Conservation (phyloP, 2,329 filamentous ascomycete genomes). For the Penicillium thymicola region DNA sequence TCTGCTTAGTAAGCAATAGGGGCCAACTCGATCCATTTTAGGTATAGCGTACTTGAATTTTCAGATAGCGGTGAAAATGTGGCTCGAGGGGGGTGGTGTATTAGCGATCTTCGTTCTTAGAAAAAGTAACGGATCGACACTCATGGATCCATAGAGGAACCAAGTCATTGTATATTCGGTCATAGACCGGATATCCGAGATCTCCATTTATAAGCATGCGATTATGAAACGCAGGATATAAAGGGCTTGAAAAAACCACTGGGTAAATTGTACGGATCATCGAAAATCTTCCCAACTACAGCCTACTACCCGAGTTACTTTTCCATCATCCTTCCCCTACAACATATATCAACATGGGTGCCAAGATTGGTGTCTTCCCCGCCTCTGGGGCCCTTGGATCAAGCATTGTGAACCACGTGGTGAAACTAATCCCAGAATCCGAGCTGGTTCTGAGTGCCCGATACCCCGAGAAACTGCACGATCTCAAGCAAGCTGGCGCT, state of each 20-base stretch:
- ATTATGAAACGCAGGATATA: not conserved
- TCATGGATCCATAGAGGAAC: not conserved
- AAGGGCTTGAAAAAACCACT: not conserved
- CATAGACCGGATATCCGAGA: not conserved
- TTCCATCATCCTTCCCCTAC: not conserved
- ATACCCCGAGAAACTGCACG: conserved; percentile 21
- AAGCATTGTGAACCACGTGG: conserved; percentile 51
- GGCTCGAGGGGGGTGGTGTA: not conserved
- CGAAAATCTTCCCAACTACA: not conserved
- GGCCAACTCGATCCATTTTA: not conserved
- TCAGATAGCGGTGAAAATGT: not conserved
- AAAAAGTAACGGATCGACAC: not conserved
- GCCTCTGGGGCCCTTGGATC: conserved; percentile 53
- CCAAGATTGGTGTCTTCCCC: conserved; percentile 42
- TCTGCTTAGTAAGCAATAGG: not conserved
- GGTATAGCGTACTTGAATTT: not conserved
- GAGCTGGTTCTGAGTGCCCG: conserved; percentile 50
- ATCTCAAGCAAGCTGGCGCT: conserved; percentile 18
- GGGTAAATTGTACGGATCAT: not conserved
- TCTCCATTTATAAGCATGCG: not conserved
- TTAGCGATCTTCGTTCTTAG: not conserved
- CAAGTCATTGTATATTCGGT: not conserved
- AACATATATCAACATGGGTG: conserved; percentile 14
- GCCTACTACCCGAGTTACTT: not conserved
- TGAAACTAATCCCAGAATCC: conserved; percentile 43